A percentile compares a stretch with the other conserved stretches of the same genome.
These are phyloP conservation scores for Gymnopus androsaceus DNA, from an alignment of 1,284 basidiomycete genomes.

Conservation along the genomic window DNA sequence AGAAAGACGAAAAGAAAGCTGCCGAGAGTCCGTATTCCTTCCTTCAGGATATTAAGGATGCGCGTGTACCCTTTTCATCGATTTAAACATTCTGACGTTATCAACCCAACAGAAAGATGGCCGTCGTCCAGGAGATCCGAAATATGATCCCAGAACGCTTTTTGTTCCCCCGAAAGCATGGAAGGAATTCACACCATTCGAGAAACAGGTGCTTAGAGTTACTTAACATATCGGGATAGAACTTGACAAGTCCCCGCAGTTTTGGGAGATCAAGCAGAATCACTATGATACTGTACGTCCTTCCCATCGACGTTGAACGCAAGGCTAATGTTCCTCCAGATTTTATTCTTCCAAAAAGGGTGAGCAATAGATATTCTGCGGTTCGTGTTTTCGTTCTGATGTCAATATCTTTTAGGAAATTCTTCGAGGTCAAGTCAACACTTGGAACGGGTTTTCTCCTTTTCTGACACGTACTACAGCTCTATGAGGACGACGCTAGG, in stretches of 20 bases:
- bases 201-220: conserved; percentile 73
- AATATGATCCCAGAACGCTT: conserved; percentile 93
- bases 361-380: conserved; percentile 29
- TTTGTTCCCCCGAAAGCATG: conserved; percentile 81
- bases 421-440: conserved; percentile 55
- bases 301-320: conserved; percentile 1
- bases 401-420: conserved; percentile 49
- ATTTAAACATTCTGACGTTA: not conserved
- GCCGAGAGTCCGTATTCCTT: conserved; percentile 85
- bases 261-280: conserved; percentile 97
- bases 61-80: conserved; percentile 33
- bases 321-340: conserved; percentile 38
- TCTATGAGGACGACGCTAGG: conserved; percentile 95
- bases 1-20: conserved; percentile 82
- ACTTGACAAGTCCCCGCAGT: conserved; percentile 43
- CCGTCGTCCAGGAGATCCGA: conserved; percentile 74
- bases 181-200: conserved; percentile 91
- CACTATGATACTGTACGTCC: conserved; percentile 81
- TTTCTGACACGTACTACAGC: conserved; percentile 44
- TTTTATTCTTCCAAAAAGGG: conserved; percentile 98
- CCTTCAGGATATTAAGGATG: conserved; percentile 76
- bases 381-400: conserved; percentile 5
- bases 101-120: conserved; percentile 76
- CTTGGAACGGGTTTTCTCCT: not conserved
- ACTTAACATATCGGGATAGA: not conserved